Conservation (phyloP, 306 rosid species). For the Ormosia emarginata region DNA sequence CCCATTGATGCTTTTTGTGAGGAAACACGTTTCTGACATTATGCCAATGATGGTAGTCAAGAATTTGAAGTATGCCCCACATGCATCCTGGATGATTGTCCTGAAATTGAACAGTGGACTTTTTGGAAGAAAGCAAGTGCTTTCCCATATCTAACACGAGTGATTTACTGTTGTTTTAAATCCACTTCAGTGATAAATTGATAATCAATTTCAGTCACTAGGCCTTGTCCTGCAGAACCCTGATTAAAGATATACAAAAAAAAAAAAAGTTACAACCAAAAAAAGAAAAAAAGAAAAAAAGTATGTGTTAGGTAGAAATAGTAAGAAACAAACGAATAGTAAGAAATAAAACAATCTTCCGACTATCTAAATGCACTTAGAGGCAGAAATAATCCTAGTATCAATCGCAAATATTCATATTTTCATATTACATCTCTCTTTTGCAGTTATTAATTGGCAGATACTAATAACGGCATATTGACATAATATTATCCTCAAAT, state of each 20-base stretch:
- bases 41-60: constrained; percentile 61
- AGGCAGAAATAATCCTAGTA: no score
- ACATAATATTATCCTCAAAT: no score
- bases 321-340: no score
- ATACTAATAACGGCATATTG: no score
- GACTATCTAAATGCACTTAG: no score
- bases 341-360: neutral
- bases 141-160: constrained; percentile 49
- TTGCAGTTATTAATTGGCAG: no score
- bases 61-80: constrained; percentile 60
- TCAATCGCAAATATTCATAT: no score
- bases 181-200: constrained; percentile 24
- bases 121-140: constrained; percentile 39
- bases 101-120: constrained; percentile 36
- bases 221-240: constrained; percentile 33
- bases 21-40: constrained; percentile 46
- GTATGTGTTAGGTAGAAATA: neutral
- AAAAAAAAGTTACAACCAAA: neutral
- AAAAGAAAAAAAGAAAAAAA: neutral
- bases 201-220: constrained; percentile 32
- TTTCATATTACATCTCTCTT: neutral
- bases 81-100: constrained; percentile 59
- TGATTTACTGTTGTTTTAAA: neutral
- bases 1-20: constrained; percentile 31
- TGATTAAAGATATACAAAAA: no score